phyloP scores from a whole-genome alignment of 2,329 filamentous ascomycete species.

The Penicillium sp. region DNA sequence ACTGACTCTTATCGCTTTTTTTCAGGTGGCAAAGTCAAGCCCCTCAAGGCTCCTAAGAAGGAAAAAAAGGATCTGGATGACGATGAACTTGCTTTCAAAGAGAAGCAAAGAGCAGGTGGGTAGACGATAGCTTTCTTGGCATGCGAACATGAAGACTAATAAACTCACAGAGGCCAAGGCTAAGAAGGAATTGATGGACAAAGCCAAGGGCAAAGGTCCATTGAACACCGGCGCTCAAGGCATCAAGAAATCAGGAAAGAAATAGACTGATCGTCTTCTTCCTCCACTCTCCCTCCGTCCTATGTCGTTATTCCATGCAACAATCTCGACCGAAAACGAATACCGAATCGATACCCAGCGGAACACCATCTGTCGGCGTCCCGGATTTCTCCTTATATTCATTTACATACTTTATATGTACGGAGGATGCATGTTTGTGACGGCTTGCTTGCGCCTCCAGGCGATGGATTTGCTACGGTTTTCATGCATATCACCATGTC shows the following conservation, averaged over 20 bases:
- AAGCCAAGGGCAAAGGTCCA: conserved; percentile 83
- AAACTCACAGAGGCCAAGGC: conserved; percentile 67
- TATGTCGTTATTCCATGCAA: background rate
- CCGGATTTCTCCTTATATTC: background rate
- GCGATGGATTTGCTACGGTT: background rate
- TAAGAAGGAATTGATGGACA: conserved; percentile 76
- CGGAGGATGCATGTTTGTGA: background rate
- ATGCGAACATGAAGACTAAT: background rate
- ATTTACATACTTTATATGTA: background rate
- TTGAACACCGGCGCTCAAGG: conserved; percentile 79
- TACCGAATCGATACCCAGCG: conserved; percentile 1
- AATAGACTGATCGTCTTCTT: conserved; percentile 52
- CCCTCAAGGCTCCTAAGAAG: conserved; percentile 87
- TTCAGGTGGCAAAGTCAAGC: conserved; percentile 76
- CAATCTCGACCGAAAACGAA: background rate
- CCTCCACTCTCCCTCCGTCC: background rate
- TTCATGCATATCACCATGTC: background rate
- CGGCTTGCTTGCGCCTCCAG: background rate
- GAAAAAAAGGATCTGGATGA: conserved; percentile 77
- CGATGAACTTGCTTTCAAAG: conserved; percentile 75
- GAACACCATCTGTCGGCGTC: conserved; percentile 1
- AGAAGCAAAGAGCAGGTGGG: conserved; percentile 81
- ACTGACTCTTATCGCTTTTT: conserved; percentile 17
- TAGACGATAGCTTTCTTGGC: conserved; percentile 14
- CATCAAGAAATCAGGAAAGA: conserved; percentile 99